These are phyloP conservation scores for Parathielavia appendiculata DNA, from an alignment of 495 filamentous ascomycete genomes.

Conservation along the genomic window DNA sequence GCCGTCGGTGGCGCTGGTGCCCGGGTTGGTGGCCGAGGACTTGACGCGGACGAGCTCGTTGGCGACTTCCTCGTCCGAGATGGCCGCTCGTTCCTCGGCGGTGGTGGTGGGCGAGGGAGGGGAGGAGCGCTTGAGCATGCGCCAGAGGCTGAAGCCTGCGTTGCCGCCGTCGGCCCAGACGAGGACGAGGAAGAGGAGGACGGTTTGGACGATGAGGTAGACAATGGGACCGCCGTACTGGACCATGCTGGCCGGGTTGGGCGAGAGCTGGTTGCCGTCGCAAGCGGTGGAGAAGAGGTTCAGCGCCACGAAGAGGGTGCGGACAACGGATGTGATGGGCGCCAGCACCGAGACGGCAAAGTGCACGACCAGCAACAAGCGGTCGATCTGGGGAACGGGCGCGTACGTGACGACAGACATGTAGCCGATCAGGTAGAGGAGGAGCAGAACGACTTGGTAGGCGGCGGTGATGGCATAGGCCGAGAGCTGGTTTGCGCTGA, in stretches of 20 bases:
- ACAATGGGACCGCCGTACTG: conserved; percentile 75
- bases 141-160: conserved; percentile 43
- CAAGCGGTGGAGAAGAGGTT: conserved; percentile 76
- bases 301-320: conserved; percentile 66
- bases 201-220: conserved; percentile 64
- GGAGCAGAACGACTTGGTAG: conserved; percentile 64
- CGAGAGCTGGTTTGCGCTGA: conserved; percentile 41
- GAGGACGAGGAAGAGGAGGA: conserved; percentile 60
- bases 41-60: conserved; percentile 43
- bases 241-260: conserved; percentile 63
- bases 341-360: conserved; percentile 63
- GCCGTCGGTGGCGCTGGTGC: conserved; percentile 53
- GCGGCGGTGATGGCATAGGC: conserved; percentile 59
- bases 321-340: conserved; percentile 61
- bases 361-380: conserved; percentile 55
- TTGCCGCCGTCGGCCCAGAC: conserved; percentile 68
- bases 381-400: conserved; percentile 55
- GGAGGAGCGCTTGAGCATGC: conserved; percentile 28
- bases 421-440: conserved; percentile 74
- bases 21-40: conserved; percentile 25
- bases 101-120: not conserved
- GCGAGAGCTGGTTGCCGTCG: conserved; percentile 52
- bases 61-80: conserved; percentile 43
- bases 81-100: conserved; percentile 15
- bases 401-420: conserved; percentile 63